A percentile compares a stretch with the other conserved stretches of the same genome.
Conservation (phyloP, 179 eudicot genomes). For the Beta macrorhiza region DNA sequence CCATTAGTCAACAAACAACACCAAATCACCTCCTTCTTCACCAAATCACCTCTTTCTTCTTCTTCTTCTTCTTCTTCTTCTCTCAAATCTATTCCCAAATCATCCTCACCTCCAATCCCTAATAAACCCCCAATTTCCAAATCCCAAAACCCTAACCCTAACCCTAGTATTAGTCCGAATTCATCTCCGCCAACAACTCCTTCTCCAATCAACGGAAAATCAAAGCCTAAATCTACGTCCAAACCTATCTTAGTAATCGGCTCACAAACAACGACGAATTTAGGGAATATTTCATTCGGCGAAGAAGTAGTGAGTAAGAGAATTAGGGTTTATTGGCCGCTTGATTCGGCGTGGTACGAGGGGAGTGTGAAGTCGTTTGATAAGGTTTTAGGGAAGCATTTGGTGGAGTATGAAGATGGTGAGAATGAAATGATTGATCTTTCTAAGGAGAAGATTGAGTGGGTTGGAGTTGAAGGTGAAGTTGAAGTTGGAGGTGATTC, state of each 20-base stretch:
- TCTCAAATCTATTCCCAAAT: slow-evolving; percentile 12
- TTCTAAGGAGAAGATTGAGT: slow-evolving; percentile 65
- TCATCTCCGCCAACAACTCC: slow-evolving; percentile 59
- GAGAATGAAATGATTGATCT: slow-evolving; percentile 80
- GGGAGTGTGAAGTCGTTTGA: slow-evolving; percentile 69
- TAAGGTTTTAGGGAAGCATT: slow-evolving; percentile 55
- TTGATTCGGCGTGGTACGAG: slow-evolving; percentile 78
- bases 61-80: no score
- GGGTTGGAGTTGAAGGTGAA: slow-evolving; percentile 34
- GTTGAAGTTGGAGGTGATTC: slow-evolving; percentile 26
- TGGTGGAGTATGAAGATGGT: slow-evolving; percentile 76
- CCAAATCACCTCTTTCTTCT: slow-evolving; percentile 38
- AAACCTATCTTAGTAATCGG: slow-evolving; percentile 61
- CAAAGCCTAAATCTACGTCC: slow-evolving; percentile 26
- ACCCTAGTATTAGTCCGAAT: slow-evolving; percentile 28
- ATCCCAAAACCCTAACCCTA: slow-evolving; percentile 31
- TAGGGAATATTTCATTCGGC: slow-evolving; percentile 27
- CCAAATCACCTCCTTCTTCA: slow-evolving; percentile 88
- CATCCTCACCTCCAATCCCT: not conserved
- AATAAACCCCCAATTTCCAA: slow-evolving; percentile 10
- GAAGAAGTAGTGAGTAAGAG: slow-evolving; percentile 58
- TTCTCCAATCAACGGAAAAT: slow-evolving; percentile 47
- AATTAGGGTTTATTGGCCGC: slow-evolving; percentile 84
- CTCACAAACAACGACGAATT: slow-evolving; percentile 22
- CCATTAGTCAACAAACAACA: slow-evolving; percentile 83